phyloP scores from a whole-genome alignment of 1,284 basidiomycete species.

The Ceratobasidium sp. region DNA sequence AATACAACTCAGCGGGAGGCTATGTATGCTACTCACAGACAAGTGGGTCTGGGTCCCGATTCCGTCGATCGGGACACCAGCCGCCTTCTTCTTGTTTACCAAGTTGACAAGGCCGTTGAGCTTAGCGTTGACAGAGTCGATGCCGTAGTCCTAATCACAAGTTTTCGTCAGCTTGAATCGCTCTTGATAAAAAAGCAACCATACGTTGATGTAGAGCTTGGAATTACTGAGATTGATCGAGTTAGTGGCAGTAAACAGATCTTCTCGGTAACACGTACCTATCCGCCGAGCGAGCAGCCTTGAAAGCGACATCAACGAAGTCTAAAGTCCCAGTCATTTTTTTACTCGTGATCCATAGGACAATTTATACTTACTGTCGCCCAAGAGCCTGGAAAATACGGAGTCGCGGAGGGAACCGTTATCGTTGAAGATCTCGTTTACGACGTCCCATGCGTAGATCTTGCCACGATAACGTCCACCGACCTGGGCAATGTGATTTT shows the following conservation, averaged over 20 bases:
- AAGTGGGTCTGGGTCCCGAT: constrained; percentile 37
- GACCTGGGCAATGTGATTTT: constrained; percentile 25
- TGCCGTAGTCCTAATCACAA: not conserved
- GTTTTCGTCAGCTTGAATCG: too few relatives aligned
- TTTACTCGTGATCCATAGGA: too few relatives aligned
- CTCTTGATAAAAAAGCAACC: not conserved
- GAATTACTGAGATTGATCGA: constrained; percentile 4
- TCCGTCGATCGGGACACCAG: constrained; percentile 38
- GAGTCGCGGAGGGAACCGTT: constrained; percentile 40
- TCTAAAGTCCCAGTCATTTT: not conserved
- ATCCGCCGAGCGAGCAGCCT: constrained; percentile 13
- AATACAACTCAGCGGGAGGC: too few relatives aligned
- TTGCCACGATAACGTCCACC: constrained; percentile 18
- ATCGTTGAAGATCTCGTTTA: constrained; percentile 47
- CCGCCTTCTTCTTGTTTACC: constrained; percentile 31
- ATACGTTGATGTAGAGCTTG: constrained; percentile 43
- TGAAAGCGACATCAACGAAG: constrained; percentile 16
- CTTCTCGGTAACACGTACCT: not conserved
- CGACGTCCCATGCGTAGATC: constrained; percentile 54
- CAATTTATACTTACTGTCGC: not conserved
- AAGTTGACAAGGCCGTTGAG: constrained; percentile 35
- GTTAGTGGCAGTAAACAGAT: not conserved
- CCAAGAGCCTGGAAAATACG: constrained; percentile 23
- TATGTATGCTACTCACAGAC: constrained; percentile 44
- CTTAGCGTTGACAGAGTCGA: constrained; percentile 19